Evolutionary conservation across 192 early-diverging fungal species (phyloP), one percentile per base, ranked within the genome.

Genomic region (Rhizophagus prolifer): DNA sequence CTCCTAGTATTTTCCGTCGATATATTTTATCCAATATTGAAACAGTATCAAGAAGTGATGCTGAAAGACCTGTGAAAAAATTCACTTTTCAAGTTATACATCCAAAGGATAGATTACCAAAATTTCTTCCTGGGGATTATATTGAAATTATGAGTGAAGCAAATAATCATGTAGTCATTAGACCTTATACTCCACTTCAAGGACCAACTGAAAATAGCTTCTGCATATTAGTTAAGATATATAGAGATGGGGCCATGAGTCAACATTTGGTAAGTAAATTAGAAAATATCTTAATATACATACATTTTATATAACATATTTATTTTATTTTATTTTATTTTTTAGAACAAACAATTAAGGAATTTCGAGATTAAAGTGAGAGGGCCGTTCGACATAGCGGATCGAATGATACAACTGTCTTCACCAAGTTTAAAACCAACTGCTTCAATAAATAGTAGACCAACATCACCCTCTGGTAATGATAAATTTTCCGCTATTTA

Each of bases 121-220:
- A 63, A 62, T 72, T 78, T 26, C 14, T 72, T n/a, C 77, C 77
- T 10, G 77, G 77, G 7, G 69, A 78, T 31, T 78, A 47, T 31
- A 62, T 78, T 31, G 77, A 78, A 63, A 38, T 78, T 23, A 69
- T 67, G 46, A 59, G 69, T 26, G n/a, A 47, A 25, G 54, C 72
- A 38, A 62, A 72, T 62, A 58, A 70, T 21, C 77, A 78, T 26
- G 70, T 78, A 8, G 41, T 72, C 9, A 72, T 71, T 10, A 58
- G 77, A 41, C 28, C 50, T 1, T 78, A 78, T 62, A 78, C 69
- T 1, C 69, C 70, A 2, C 36, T 78, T 31, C 34, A 78, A 58
- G 69, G 58, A 26, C 58, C 26, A 9, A 59, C 64, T 44, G 31
- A 31, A 0, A 61, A 78, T 19, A 62, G 44, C 5, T 78, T 78